Evolutionary conservation across 495 filamentous ascomycete genomes (phyloP).

Genomic region (Talaromyces wortmannii): DNA sequence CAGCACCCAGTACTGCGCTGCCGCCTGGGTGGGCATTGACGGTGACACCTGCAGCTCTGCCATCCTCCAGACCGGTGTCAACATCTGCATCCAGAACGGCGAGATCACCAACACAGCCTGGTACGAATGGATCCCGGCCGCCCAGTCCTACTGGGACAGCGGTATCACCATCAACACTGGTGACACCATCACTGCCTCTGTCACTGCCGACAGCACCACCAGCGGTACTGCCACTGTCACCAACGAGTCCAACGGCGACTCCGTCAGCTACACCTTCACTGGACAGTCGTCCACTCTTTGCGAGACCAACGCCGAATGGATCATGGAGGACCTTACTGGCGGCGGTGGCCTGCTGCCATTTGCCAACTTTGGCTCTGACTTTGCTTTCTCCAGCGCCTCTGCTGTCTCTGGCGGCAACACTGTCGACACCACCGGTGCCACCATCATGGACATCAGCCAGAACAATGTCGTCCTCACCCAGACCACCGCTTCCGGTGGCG

Average conservation of each 20-base stretch:
- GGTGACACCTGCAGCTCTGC: slow-evolving; percentile 50
- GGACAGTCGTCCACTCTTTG: slow-evolving; percentile 30
- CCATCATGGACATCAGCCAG: slow-evolving; percentile 47
- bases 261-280: slow-evolving; percentile 43
- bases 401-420: slow-evolving; percentile 15
- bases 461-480: slow-evolving; percentile 38
- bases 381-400: slow-evolving; percentile 35
- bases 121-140: slow-evolving; percentile 61
- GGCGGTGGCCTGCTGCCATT: slow-evolving; percentile 40
- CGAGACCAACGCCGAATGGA: slow-evolving; percentile 55
- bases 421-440: slow-evolving; percentile 31
- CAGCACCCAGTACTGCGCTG: slow-evolving; percentile 24
- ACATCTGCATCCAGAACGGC: slow-evolving; percentile 40
- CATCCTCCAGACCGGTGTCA: slow-evolving; percentile 58
- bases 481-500: background rate
- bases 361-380: slow-evolving; percentile 44
- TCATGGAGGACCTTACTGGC: slow-evolving; percentile 54
- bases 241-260: slow-evolving; percentile 47
- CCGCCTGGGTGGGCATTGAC: slow-evolving; percentile 60
- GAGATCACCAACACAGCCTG: slow-evolving; percentile 44
- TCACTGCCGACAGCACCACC: slow-evolving; percentile 36
- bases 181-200: slow-evolving; percentile 47
- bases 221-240: slow-evolving; percentile 46
- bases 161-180: slow-evolving; percentile 44
- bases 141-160: slow-evolving; percentile 40